Evolutionary conservation across 805 yeast genomes (phyloP).

Genomic region (Starmerella geochares): DNA sequence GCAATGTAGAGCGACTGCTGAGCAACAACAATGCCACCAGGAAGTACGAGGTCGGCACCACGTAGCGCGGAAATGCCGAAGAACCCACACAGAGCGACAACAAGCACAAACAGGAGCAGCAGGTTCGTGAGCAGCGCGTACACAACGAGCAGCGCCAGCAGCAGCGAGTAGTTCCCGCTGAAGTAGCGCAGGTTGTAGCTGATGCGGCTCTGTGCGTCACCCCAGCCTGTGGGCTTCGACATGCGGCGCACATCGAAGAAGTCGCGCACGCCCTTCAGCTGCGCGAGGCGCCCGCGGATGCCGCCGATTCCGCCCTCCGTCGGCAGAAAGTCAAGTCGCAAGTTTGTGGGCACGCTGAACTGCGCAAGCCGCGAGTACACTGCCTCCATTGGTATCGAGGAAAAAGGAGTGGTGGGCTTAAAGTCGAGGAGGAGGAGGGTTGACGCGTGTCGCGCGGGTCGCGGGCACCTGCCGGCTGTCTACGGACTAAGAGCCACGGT

Average conservation of each 20-base stretch:
- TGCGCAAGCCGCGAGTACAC: conserved; percentile 23
- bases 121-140: conserved; percentile 83
- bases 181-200: conserved; percentile 77
- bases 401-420: neutral
- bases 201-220: conserved; percentile 82
- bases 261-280: conserved; percentile 81
- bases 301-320: conserved; percentile 19
- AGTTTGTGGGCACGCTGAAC: conserved; percentile 13
- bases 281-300: conserved; percentile 54
- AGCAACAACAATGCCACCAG: conserved; percentile 57
- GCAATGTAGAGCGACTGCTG: conserved; percentile 72
- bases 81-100: conserved; percentile 62
- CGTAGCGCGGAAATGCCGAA: conserved; percentile 66
- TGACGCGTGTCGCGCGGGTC: conserved; percentile 7
- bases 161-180: conserved; percentile 71
- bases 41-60: conserved; percentile 71
- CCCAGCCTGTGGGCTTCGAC: conserved; percentile 81
- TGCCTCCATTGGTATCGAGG: conserved; percentile 16
- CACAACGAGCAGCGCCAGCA: conserved; percentile 60
- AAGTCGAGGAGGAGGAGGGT: neutral
- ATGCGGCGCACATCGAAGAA: conserved; percentile 84
- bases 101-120: conserved; percentile 71
- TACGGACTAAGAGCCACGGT: too few species aligned
- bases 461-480: neutral
- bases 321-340: conserved; percentile 18